A percentile compares a stretch with the other conserved stretches of the same genome.
These are phyloP conservation scores for Mimosa pudica DNA, from an alignment of 306 rosid genomes.

Conservation along the genomic window DNA sequence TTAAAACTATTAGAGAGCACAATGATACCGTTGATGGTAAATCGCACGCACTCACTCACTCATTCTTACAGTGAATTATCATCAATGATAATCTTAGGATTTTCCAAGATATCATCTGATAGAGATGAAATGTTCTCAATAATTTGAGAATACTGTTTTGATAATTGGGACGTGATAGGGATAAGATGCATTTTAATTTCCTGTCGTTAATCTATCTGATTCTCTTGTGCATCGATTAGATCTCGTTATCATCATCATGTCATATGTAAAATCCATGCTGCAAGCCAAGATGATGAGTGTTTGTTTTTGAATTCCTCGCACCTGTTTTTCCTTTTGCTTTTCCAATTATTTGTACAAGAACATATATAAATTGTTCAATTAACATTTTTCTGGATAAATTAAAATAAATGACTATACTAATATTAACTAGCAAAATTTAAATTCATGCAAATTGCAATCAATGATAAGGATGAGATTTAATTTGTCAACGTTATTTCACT, in stretches of 20 bases:
- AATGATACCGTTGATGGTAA: too few species aligned
- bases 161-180: slow-evolving; percentile 20
- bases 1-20: too few species aligned
- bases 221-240: slow-evolving; percentile 24
- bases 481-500: too few species aligned
- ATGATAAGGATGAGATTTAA: background rate
- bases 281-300: slow-evolving; percentile 10
- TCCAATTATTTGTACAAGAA: background rate
- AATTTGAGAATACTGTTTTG: slow-evolving; percentile 27
- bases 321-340: background rate
- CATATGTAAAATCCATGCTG: background rate
- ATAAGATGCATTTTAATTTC: slow-evolving; percentile 22
- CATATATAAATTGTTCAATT: background rate
- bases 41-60: background rate
- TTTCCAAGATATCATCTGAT: background rate
- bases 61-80: background rate
- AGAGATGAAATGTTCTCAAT: background rate
- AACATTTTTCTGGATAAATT: background rate
- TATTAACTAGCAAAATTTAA: background rate
- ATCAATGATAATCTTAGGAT: slow-evolving; percentile 23
- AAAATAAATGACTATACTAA: background rate
- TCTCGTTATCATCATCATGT: background rate
- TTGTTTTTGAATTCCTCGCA: slow-evolving; percentile 12
- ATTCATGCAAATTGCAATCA: background rate
- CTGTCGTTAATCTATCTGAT: slow-evolving; percentile 29